These are phyloP conservation scores for Chiua sp. DNA, from an alignment of 1,284 basidiomycete genomes.

Conservation along the genomic window DNA sequence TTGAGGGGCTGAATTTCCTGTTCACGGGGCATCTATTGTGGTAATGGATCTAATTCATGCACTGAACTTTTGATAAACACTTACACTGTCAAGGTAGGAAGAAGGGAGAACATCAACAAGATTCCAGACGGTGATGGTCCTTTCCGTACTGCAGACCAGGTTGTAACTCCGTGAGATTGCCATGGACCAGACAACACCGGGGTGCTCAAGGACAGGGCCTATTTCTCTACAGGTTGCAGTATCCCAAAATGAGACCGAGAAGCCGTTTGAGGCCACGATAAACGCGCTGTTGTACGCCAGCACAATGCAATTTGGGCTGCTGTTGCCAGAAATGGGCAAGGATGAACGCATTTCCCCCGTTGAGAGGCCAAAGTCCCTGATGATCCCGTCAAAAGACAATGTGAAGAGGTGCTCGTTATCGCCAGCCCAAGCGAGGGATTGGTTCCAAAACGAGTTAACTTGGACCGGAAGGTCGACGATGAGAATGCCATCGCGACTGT, in stretches of 20 bases:
- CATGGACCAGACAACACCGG: slow-evolving; percentile 1
- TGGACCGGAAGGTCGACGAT: slow-evolving; percentile 1
- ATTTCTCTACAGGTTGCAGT: slow-evolving; percentile 3
- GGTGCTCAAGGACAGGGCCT: slow-evolving; percentile 6
- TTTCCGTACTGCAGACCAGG: not conserved
- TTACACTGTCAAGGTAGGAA: slow-evolving; percentile 6
- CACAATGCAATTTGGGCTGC: slow-evolving; percentile 4
- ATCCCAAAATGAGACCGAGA: slow-evolving; percentile 20
- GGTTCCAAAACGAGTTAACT: not conserved
- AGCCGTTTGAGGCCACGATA: slow-evolving; percentile 4
- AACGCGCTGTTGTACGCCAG: slow-evolving; percentile 5
- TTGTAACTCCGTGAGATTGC: slow-evolving; percentile 7
- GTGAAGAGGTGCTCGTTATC: slow-evolving; percentile 4
- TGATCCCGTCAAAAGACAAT: not conserved
- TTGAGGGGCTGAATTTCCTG: not conserved
- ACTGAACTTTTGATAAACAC: not conserved
- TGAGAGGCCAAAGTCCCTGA: slow-evolving; percentile 5
- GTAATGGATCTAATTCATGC: not conserved
- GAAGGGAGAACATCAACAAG: slow-evolving; percentile 5
- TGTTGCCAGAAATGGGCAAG: slow-evolving; percentile 3
- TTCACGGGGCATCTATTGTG: not conserved
- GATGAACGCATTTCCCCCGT: slow-evolving; percentile 7
- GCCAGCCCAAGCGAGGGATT: slow-evolving; percentile 9
- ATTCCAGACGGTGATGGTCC: not conserved
- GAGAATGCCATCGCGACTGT: slow-evolving; percentile 1